phyloP scores from a whole-genome alignment of 1,139 yeast species.

The Candida sanyaensis region DNA sequence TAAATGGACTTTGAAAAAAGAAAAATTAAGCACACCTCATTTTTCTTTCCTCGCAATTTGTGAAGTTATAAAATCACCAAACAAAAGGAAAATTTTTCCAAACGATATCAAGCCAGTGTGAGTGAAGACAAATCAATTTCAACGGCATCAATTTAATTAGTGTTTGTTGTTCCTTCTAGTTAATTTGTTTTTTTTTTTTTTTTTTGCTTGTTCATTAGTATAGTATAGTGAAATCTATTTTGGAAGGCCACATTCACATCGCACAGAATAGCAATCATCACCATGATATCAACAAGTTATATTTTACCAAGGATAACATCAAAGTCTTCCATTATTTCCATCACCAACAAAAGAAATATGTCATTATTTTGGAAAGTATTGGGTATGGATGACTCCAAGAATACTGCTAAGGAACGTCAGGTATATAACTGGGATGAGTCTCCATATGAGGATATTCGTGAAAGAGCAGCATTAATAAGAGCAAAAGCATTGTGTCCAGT shows the following conservation, averaged over 20 bases:
- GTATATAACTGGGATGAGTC: conserved; percentile 76
- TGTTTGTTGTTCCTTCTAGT: too few relatives aligned
- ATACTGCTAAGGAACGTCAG: conserved; percentile 21
- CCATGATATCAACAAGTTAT: conserved; percentile 10
- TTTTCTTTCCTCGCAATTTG: too few relatives aligned
- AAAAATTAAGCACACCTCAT: too few relatives aligned
- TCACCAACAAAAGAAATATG: conserved; percentile 14
- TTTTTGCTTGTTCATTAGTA: too few relatives aligned
- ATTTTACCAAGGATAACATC: conserved; percentile 2
- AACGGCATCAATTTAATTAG: too few relatives aligned
- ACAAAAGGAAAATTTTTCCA: not conserved
- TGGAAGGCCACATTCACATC: not conserved
- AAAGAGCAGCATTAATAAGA: conserved; percentile 88
- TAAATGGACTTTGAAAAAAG: too few relatives aligned
- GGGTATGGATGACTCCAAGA: conserved; percentile 33
- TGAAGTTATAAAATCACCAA: not conserved
- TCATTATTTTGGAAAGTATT: conserved; percentile 43
- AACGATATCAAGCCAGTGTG: not conserved
- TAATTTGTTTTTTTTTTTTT: too few relatives aligned
- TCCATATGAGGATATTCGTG: conserved; percentile 83
- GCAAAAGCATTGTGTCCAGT: conserved; percentile 92
- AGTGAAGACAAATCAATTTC: too few relatives aligned
- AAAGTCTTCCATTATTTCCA: not conserved
- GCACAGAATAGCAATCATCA: not conserved
- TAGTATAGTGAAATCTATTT: too few relatives aligned